A percentile compares a stretch with the other conserved stretches of the same genome.
Evolutionary conservation across 1,139 yeast species (phyloP).

Genomic region (Blastobotrys serpentis): DNA sequence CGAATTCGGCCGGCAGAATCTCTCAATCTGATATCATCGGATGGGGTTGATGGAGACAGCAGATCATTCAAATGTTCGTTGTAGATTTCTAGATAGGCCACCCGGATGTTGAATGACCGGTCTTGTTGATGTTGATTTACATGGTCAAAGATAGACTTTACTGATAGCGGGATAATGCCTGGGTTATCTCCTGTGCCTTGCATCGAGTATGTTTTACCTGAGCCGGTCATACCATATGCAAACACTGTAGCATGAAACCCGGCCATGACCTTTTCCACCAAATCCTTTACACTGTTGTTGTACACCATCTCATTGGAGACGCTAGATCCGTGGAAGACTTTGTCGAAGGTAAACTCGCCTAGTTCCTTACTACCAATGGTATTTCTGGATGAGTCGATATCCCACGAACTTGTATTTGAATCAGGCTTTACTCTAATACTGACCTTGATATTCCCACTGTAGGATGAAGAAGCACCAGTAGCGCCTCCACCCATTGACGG

Average conservation of each 20-base stretch:
- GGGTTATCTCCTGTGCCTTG: conserved; percentile 67
- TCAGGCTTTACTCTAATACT: conserved; percentile 37
- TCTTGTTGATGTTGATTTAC: conserved; percentile 39
- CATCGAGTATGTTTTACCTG: conserved; percentile 93
- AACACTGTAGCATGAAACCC: conserved; percentile 89
- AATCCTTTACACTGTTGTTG: conserved; percentile 54
- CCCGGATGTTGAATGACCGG: conserved; percentile 48
- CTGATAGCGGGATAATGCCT: conserved; percentile 77
- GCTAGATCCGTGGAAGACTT: conserved; percentile 55
- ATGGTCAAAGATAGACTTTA: conserved; percentile 60
- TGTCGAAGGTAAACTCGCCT: conserved; percentile 64
- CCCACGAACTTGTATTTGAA: conserved; percentile 26
- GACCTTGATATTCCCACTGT: conserved; percentile 40
- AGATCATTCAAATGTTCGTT: conserved; percentile 83
- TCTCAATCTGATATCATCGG: conserved; percentile 62
- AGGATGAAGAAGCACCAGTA: conserved; percentile 19
- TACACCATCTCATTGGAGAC: conserved; percentile 61
- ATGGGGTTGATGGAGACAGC: conserved; percentile 38
- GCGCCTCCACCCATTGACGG: conserved; percentile 22
- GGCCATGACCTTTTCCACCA: conserved; percentile 65
- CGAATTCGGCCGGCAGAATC: conserved; percentile 76
- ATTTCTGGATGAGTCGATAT: conserved; percentile 26
- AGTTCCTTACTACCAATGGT: conserved; percentile 33
- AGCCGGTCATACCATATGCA: conserved; percentile 95
- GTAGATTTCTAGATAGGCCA: conserved; percentile 84